phyloP scores from a whole-genome alignment of 2,329 filamentous ascomycete species.

The Cryphonectria naterciae region DNA sequence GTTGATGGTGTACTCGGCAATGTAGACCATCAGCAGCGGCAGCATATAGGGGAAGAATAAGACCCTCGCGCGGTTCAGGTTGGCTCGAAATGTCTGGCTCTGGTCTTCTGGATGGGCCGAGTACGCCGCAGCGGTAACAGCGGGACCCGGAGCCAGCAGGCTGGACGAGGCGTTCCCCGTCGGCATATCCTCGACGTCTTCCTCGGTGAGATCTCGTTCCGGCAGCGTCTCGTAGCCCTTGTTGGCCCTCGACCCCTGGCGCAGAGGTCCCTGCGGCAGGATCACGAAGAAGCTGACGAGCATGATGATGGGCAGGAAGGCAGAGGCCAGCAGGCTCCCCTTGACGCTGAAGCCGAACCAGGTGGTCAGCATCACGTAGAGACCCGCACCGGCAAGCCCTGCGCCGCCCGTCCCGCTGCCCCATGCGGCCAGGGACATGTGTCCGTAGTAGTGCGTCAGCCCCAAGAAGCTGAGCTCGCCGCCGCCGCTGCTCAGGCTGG shows the following conservation, averaged over 20 bases:
- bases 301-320: conserved; percentile 81
- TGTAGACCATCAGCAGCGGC: conserved; percentile 87
- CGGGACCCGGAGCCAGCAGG: conserved; percentile 51
- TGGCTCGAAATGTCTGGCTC: conserved; percentile 45
- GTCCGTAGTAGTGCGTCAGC: conserved; percentile 91
- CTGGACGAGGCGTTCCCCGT: conserved; percentile 50
- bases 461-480: conserved; percentile 92
- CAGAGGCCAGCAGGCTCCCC: conserved; percentile 75
- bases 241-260: conserved; percentile 46
- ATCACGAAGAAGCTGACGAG: conserved; percentile 83
- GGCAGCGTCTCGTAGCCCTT: conserved; percentile 61
- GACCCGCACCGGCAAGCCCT: conserved; percentile 81
- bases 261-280: conserved; percentile 70
- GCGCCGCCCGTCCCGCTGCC: conserved; percentile 90
- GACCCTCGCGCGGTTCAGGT: conserved; percentile 67
- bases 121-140: conserved; percentile 46
- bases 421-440: conserved; percentile 86
- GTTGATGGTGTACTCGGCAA: conserved; percentile 97
- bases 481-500: conserved; percentile 81
- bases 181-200: conserved; percentile 41
- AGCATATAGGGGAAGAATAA: conserved; percentile 86
- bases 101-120: conserved; percentile 39
- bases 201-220: conserved; percentile 44
- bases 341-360: conserved; percentile 75
- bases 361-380: conserved; percentile 86